Conservation (phyloP, 345 rosid species). For the Noccaea caerulescens region DNA sequence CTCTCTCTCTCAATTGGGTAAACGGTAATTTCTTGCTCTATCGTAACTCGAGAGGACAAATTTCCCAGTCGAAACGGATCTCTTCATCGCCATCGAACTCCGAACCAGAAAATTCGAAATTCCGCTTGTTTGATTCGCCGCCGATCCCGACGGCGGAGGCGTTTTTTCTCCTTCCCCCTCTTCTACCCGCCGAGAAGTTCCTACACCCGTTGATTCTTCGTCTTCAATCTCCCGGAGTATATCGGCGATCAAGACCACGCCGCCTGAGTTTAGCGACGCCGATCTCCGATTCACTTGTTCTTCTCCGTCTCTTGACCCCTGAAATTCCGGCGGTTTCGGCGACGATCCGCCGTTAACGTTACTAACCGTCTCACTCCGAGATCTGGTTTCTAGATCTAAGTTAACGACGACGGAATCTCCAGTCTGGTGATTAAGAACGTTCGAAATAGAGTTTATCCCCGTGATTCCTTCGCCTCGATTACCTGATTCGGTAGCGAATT, state of each 20-base stretch:
- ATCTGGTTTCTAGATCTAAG: constrained; percentile 45
- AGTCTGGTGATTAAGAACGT: neutral
- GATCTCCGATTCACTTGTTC: constrained; percentile 53
- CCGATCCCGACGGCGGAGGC: constrained; percentile 8
- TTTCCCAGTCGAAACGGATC: constrained; percentile 67
- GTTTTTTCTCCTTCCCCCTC: constrained; percentile 40
- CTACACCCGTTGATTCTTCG: constrained; percentile 38
- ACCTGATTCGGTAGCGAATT: neutral
- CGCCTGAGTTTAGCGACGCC: constrained; percentile 49
- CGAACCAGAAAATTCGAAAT: constrained; percentile 45
- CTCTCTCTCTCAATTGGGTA: constrained; percentile 28
- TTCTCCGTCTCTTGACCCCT: neutral
- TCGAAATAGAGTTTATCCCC: neutral
- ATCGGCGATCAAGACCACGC: constrained; percentile 52
- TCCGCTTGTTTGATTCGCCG: constrained; percentile 33
- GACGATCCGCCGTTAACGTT: constrained; percentile 13
- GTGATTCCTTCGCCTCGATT: too few relatives aligned
- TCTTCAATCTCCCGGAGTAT: constrained; percentile 46
- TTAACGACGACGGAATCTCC: constrained; percentile 51
- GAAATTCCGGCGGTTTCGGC: constrained; percentile 25
- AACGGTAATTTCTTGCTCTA: constrained; percentile 46
- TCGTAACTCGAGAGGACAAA: constrained; percentile 52
- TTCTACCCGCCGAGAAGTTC: constrained; percentile 37
- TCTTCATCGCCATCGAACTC: constrained; percentile 51
- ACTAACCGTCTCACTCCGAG: constrained; percentile 37